Evolutionary conservation across 106 monocot species (phyloP).

Genomic region (Dendrobium nobile): DNA sequence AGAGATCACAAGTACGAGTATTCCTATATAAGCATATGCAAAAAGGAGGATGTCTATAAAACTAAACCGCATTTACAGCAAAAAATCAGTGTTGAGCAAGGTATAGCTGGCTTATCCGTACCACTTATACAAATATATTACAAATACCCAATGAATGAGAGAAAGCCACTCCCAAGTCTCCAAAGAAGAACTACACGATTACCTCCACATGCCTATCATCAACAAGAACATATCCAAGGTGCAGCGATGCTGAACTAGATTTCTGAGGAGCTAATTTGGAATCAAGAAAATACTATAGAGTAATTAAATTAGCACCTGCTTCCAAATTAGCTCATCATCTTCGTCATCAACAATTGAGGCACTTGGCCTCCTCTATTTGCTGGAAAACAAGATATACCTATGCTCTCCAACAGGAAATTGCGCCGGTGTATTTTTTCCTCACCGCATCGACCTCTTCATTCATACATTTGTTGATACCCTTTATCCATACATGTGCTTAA

Average conservation of each 20-base stretch:
- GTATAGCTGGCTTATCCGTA: background rate
- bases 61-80: background rate
- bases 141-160: background rate
- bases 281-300: background rate
- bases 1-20: background rate
- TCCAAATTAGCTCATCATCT: no score
- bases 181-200: background rate
- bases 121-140: background rate
- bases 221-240: background rate
- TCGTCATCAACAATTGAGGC: no score
- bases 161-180: background rate
- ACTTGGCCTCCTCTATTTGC: no score
- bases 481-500: no score
- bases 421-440: no score
- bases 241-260: background rate
- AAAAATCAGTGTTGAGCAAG: background rate
- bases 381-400: no score
- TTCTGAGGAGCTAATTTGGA: background rate
- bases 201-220: background rate
- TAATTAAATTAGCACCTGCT: no score
- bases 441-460: no score
- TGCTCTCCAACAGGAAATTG: no score
- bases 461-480: no score
- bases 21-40: background rate
- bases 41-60: background rate